These are phyloP conservation scores for Salix suchowensis DNA, from an alignment of 345 rosid species.

Conservation along the genomic window DNA sequence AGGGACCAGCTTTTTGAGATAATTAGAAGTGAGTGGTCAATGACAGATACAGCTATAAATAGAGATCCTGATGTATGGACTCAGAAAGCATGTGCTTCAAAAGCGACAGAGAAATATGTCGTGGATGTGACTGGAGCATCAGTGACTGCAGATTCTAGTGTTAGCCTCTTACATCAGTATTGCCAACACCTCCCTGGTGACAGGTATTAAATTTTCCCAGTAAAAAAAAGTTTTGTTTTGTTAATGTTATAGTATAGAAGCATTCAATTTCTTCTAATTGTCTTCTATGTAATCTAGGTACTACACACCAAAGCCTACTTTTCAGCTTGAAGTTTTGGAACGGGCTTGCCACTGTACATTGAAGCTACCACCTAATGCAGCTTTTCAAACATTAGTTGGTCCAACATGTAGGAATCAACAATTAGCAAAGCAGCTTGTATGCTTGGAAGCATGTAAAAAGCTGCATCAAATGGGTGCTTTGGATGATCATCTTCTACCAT, in stretches of 20 bases:
- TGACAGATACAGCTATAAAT: conserved; percentile 44
- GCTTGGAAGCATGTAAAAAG: conserved; percentile 72
- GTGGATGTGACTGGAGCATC: conserved; percentile 53
- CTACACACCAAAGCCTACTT: conserved; percentile 44
- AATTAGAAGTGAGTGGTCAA: conserved; percentile 54
- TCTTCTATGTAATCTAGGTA: conserved; percentile 32
- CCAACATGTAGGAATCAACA: conserved; percentile 46
- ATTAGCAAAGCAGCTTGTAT: conserved; percentile 54
- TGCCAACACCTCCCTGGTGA: conserved; percentile 58
- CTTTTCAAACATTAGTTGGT: conserved; percentile 51
- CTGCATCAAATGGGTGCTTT: conserved; percentile 55
- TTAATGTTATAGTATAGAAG: neutral
- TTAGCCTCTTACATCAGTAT: conserved; percentile 42
- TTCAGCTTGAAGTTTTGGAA: conserved; percentile 30
- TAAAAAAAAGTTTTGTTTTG: neutral
- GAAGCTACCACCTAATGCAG: conserved; percentile 49
- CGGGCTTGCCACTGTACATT: conserved; percentile 39
- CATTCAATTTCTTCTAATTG: conserved; percentile 2
- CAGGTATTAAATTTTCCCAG: conserved; percentile 31
- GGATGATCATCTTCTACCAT: conserved; percentile 50
- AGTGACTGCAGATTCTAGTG: conserved; percentile 50
- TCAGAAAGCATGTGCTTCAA: conserved; percentile 26
- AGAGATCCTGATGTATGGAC: conserved; percentile 43
- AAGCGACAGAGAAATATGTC: conserved; percentile 30
- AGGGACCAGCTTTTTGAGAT: conserved; percentile 57